Conservation (phyloP, 2,329 filamentous ascomycete species). For the Hansfordia pulvinata region DNA sequence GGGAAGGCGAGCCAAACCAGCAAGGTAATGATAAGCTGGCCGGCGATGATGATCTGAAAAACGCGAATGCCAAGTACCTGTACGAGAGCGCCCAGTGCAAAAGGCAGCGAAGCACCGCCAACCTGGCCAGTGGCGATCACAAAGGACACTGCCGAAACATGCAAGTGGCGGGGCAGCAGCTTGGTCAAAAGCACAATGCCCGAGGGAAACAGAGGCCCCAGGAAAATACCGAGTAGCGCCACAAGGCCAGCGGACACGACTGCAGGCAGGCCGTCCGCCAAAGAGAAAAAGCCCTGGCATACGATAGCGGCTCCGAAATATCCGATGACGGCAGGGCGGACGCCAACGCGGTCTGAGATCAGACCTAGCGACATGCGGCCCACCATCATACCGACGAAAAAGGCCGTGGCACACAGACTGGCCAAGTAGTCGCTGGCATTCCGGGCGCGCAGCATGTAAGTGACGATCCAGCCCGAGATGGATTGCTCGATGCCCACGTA, state of each 20-base stretch:
- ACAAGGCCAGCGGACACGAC: slow-evolving; percentile 21
- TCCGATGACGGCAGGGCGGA: slow-evolving; percentile 47
- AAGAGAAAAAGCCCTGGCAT: slow-evolving; percentile 66
- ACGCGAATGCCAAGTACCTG: slow-evolving; percentile 39
- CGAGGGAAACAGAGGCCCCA: slow-evolving; percentile 56
- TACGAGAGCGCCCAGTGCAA: slow-evolving; percentile 57
- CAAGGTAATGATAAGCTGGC: slow-evolving; percentile 29
- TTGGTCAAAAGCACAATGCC: slow-evolving; percentile 63
- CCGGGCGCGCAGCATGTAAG: slow-evolving; percentile 74
- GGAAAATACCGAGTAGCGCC: neutral
- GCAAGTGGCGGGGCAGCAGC: slow-evolving; percentile 56
- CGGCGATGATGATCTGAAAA: slow-evolving; percentile 40
- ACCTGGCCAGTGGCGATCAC: slow-evolving; percentile 63
- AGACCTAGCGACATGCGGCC: slow-evolving; percentile 65
- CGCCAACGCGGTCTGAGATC: slow-evolving; percentile 59
- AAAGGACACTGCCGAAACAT: slow-evolving; percentile 72
- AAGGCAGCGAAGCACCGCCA: slow-evolving; percentile 53
- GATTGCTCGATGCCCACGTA: slow-evolving; percentile 72
- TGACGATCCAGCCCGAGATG: slow-evolving; percentile 66
- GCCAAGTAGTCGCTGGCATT: slow-evolving; percentile 55
- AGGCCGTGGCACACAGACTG: slow-evolving; percentile 65
- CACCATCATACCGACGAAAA: slow-evolving; percentile 72
- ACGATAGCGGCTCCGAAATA: slow-evolving; percentile 54
- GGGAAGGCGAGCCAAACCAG: slow-evolving; percentile 31
- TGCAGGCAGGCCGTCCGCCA: no score